Evolutionary conservation across 1,139 yeast genomes (phyloP), one percentile per base, ranked within the genome.

Genomic region (Meyerozyma sp.): DNA sequence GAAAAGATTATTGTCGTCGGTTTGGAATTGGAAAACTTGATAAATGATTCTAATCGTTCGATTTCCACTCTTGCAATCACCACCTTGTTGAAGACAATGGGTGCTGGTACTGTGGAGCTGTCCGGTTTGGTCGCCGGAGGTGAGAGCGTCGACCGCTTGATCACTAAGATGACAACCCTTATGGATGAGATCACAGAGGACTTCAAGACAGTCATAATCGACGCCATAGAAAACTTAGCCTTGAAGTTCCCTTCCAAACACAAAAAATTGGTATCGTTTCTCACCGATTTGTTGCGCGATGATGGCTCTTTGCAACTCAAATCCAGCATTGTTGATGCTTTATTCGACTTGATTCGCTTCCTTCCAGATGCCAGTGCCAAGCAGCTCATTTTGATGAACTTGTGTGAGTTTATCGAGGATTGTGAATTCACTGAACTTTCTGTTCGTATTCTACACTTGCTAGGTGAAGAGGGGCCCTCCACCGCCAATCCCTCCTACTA

Each of bases 21-120:
- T 59, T 70, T 77, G 44, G 97, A 90, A 62, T 77, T 93, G 58
- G 98, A 93, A 66, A 72, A 81, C 34, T 77, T 93, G 61, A 89
- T 94, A 55, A 84, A 85, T 61, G 98, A 93, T 64, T 62, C 90
- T 34, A 90, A 88, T 66, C 81, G 96, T 65, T 84, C 96, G 35
- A 82, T 93, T 54, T 93, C 98, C n/a, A 93, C 98, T n/a, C 91
- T 90, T 65, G 98, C 98, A 27, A 93, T 93, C 61, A 93, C 98
- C 38, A 93, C 98, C 3, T 75, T 93, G 59, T 80, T 93, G 63
- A 93, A 91, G 69, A 93, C 98, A 6, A 96, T 97, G 65, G 93
- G 93, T 48, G 85, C 90, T 48, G 76, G 77, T 43, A 66, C 75
- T 13, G 53, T 69, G 41, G 57, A 49, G 42, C 46, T 50, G n/a